Base-by-base conservation (phyloP, 306 rosid genomes). In the Rosa multiflora region DNA sequence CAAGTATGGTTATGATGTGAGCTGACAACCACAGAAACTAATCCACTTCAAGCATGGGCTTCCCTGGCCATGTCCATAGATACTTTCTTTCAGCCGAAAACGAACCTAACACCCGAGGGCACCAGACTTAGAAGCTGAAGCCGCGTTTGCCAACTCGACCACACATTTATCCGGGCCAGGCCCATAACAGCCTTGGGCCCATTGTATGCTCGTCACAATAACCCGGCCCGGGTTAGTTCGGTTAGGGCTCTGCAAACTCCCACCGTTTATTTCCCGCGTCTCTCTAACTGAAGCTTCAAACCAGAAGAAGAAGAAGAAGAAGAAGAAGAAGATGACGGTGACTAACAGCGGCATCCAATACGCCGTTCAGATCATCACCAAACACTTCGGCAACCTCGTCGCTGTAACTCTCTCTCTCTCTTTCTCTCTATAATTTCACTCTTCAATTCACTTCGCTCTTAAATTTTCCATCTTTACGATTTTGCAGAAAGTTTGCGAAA, bases 401-500 rank as follows among this genome's bases (percentile, higher is more conserved):
- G 85, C 94, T 26, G 99, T 94, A 87, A 64, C 63, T 39, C 39
- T 74, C 77, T 61, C 58, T 72, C 73, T 69, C 80, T 61, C 71
- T 10, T 46, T 23, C 56, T 2, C 69, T 53, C 78, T 59, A 8
- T 9, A n/a, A 1, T 29, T 40, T 71, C 39, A 17, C 12, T 11
- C 15, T 17, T 0, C 21, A 40, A 47, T 14, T 21, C 46, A 18
- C 1, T 77, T 20, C 29, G 18, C 9, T 80, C 14, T 68, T 11
- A 32, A 6, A 56, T 17, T 7, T 70, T 17, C 55, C 42, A 18
- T 52, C n/a, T 42, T 17, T 12, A 51, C 63, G 1, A 20, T 56
- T n/a, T 42, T 73, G 79, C 91, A 92, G 99, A 93, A 90, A 78
- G 99, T 91, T 47, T 93, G 97, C 49, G 97, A 92, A 67, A 85